These are phyloP conservation scores for Silene conica DNA, from an alignment of 148 eudicot genomes.

Conservation along the genomic window DNA sequence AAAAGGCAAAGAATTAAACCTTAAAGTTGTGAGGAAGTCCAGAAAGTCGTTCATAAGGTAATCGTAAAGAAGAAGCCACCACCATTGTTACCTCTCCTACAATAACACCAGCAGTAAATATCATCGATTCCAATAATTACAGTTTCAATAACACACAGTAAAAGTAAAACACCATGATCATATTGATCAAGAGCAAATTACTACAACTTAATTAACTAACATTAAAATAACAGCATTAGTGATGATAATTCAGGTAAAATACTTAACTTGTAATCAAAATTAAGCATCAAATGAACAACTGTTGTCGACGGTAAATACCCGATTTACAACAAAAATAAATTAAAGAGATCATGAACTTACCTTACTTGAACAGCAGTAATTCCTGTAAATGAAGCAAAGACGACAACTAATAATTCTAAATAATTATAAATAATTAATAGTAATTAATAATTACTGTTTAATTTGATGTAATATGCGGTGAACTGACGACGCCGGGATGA, in stretches of 20 bases:
- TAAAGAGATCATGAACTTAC: no score
- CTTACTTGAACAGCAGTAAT: not conserved
- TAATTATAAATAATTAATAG: no score
- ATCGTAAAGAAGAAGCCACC: constrained; percentile 31
- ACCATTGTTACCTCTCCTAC: constrained; percentile 18
- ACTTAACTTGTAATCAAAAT: not conserved
- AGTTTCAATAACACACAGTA: not conserved
- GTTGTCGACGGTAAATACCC: no score
- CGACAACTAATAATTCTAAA: no score
- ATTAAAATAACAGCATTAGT: not conserved
- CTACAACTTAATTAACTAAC: no score
- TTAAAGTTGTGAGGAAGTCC: constrained; percentile 18
- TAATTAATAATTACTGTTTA: no score
- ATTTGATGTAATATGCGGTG: not conserved
- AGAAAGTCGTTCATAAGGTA: constrained; percentile 23
- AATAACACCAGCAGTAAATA: not conserved
- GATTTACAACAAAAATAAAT: no score
- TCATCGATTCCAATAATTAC: not conserved
- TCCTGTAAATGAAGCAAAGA: no score
- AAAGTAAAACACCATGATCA: no score
- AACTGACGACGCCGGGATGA: not conserved
- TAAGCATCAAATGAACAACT: not conserved
- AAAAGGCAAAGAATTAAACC: not conserved
- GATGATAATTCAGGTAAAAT: not conserved
- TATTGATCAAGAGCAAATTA: not conserved